Percentiles rank a stretch among this genome's conserved stretches.
Conservation (phyloP, 2,329 filamentous ascomycete genomes). For the Curvularia hawaiiensis region DNA sequence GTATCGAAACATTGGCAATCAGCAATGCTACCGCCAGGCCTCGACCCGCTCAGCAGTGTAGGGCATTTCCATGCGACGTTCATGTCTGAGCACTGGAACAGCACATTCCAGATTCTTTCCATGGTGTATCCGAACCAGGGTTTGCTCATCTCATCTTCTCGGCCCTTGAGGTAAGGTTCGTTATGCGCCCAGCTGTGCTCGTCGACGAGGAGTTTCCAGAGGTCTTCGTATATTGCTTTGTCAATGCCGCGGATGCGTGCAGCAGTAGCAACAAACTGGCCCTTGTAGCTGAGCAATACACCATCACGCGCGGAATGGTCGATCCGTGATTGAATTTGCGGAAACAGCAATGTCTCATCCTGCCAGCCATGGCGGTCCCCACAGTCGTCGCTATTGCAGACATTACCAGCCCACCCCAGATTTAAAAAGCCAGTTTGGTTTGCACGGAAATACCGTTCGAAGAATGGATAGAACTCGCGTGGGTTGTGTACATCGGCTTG, state of each 20-base stretch:
- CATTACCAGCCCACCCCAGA: conserved; percentile 47
- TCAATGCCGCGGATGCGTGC: conserved; percentile 48
- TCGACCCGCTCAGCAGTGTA: conserved; percentile 30
- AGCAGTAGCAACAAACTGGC: conserved; percentile 55
- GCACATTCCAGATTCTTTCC: conserved; percentile 38
- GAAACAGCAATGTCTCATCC: conserved; percentile 48
- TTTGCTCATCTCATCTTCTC: conserved; percentile 32
- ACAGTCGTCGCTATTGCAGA: conserved; percentile 50
- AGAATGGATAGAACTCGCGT: conserved; percentile 43
- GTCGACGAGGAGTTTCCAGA: conserved; percentile 33
- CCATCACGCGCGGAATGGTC: conserved; percentile 35
- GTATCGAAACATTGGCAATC: conserved; percentile 41
- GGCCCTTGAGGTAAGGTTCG: conserved; percentile 26
- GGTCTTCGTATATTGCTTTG: conserved; percentile 43
- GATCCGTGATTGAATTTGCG: conserved; percentile 41
- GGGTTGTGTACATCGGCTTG: conserved; percentile 53
- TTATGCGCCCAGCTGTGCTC: conserved; percentile 38
- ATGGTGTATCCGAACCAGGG: conserved; percentile 37
- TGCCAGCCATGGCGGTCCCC: conserved; percentile 49
- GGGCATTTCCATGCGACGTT: conserved; percentile 39
- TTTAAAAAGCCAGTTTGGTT: conserved; percentile 53
- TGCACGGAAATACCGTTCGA: conserved; percentile 47
- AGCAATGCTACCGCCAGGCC: conserved; percentile 28
- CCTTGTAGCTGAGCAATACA: conserved; percentile 53
- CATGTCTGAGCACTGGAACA: conserved; percentile 37